Evolutionary conservation across 345 rosid genomes (phyloP).

Genomic region (Salix arbutifolia): DNA sequence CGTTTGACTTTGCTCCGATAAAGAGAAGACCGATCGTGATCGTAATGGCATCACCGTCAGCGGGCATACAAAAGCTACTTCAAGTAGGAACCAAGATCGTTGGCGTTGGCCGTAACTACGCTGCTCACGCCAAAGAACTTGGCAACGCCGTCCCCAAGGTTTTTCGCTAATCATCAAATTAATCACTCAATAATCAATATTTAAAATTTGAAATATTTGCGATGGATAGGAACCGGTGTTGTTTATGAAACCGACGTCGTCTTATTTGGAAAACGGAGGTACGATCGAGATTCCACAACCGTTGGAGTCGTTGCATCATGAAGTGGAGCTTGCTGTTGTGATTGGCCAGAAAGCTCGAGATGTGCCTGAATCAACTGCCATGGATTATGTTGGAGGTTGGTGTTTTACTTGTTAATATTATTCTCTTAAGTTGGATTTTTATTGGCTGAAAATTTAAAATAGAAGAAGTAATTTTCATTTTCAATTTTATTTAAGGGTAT

Average conservation of each 20-base stretch:
- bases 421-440: background rate
- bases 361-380: slow-evolving; percentile 69
- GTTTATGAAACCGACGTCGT: slow-evolving; percentile 91
- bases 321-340: slow-evolving; percentile 91
- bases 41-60: slow-evolving; percentile 20
- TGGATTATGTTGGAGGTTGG: slow-evolving; percentile 84
- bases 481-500: slow-evolving; percentile 47
- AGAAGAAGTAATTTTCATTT: background rate
- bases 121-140: slow-evolving; percentile 92
- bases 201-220: background rate
- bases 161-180: background rate
- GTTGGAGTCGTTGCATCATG: slow-evolving; percentile 71
- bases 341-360: slow-evolving; percentile 74
- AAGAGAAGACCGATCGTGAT: no score
- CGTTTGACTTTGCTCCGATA: background rate
- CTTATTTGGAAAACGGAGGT: slow-evolving; percentile 80
- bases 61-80: slow-evolving; percentile 49
- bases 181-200: background rate
- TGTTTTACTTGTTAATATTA: background rate
- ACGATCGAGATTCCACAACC: slow-evolving; percentile 85
- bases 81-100: slow-evolving; percentile 79
- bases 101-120: slow-evolving; percentile 94
- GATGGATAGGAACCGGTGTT: slow-evolving; percentile 64
- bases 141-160: slow-evolving; percentile 91
- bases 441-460: background rate